Evolutionary conservation across 208 protist genomes (phyloP).

Genomic region (Borovskyia barvae): DNA sequence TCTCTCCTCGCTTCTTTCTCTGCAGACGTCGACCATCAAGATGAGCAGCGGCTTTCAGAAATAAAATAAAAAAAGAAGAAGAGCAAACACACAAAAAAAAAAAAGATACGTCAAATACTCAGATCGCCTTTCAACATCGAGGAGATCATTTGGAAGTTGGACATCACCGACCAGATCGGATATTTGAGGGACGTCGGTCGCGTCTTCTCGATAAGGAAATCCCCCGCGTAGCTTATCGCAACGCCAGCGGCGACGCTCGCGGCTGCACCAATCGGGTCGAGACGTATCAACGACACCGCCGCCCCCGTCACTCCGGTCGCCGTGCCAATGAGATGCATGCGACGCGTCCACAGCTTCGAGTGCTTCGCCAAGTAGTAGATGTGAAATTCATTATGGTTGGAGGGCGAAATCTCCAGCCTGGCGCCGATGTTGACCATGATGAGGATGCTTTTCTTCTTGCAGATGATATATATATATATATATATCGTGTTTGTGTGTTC

Average conservation of each 20-base stretch:
- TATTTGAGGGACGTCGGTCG: slow-evolving; percentile 48
- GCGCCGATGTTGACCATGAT: slow-evolving; percentile 57
- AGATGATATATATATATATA: neutral
- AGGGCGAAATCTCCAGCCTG: slow-evolving; percentile 39
- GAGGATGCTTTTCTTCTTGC: slow-evolving; percentile 1
- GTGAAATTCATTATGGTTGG: slow-evolving; percentile 62
- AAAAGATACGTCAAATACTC: slow-evolving; percentile 25
- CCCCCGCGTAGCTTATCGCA: slow-evolving; percentile 42
- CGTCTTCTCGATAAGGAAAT: slow-evolving; percentile 32
- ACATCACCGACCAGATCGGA: slow-evolving; percentile 48
- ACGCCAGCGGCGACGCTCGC: slow-evolving; percentile 22
- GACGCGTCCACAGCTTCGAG: slow-evolving; percentile 44
- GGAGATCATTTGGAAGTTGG: slow-evolving; percentile 55
- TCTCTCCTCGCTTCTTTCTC: neutral
- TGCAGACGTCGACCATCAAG: neutral
- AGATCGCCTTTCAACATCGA: slow-evolving; percentile 43
- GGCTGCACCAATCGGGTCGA: slow-evolving; percentile 9
- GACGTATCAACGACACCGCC: slow-evolving; percentile 8
- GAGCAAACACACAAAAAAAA: slow-evolving; percentile 7
- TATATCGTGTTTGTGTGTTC: too few relatives aligned
- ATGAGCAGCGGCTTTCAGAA: neutral
- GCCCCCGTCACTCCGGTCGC: slow-evolving; percentile 27
- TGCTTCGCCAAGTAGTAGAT: slow-evolving; percentile 61
- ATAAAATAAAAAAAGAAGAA: slow-evolving; percentile 15
- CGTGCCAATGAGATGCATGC: slow-evolving; percentile 49